Conservation (phyloP, 148 eudicot genomes). For the Nyssa sinensis region DNA sequence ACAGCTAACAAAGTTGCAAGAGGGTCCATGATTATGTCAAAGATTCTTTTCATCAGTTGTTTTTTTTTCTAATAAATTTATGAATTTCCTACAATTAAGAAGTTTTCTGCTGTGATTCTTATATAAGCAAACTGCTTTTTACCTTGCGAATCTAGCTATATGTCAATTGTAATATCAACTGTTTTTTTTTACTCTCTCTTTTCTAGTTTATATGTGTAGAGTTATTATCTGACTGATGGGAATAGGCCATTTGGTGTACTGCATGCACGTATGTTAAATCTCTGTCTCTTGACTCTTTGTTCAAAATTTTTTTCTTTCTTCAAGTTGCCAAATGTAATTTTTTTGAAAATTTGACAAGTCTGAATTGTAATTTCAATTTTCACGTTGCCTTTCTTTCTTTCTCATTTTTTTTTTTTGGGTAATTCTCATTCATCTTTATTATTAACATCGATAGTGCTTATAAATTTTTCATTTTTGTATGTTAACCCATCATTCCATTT, state of each 20-base stretch:
- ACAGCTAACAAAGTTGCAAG: background rate
- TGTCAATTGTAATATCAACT: too few relatives aligned
- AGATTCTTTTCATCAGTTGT: too few relatives aligned
- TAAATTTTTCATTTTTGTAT: background rate
- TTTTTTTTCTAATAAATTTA: background rate
- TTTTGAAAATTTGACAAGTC: background rate
- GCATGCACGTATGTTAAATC: background rate
- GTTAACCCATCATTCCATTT: constrained; percentile 21
- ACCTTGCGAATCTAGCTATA: too few relatives aligned
- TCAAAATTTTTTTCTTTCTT: too few relatives aligned
- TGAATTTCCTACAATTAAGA: background rate
- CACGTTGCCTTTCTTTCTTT: background rate
- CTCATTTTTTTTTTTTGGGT: background rate
- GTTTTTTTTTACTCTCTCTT: too few relatives aligned
- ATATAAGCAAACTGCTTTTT: background rate
- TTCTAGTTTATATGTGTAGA: too few relatives aligned
- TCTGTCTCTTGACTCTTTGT: background rate
- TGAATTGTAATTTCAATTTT: background rate
- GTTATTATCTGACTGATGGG: background rate
- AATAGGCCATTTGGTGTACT: background rate
- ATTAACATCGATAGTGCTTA: background rate
- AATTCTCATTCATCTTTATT: background rate
- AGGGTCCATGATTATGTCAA: too few relatives aligned
- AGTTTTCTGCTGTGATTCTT: background rate
- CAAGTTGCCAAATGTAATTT: background rate